Percentiles rank a stretch among this genome's conserved stretches.
Conservation (phyloP, 768 basidiomycete genomes). For the Hirschioporus abietinus region DNA sequence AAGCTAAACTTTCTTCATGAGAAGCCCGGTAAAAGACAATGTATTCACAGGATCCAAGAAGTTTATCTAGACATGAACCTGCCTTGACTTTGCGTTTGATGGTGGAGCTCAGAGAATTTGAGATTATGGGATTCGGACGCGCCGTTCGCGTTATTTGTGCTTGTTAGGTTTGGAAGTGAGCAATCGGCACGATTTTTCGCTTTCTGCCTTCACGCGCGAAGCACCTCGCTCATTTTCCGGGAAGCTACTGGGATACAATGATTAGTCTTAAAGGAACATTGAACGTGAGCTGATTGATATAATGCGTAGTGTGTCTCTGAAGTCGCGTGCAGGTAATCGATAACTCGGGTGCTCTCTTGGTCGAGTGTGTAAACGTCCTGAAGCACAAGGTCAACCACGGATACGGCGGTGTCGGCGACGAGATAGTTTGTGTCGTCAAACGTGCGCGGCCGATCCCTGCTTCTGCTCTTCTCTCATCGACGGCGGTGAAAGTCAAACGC, state of each 20-base stretch:
- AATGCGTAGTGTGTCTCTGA: neutral
- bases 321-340: constrained; percentile 70
- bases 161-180: too few species aligned
- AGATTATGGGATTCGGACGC: too few species aligned
- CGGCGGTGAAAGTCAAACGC: constrained; percentile 83
- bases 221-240: too few species aligned
- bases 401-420: constrained; percentile 89
- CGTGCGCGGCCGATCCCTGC: constrained; percentile 78
- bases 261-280: constrained; percentile 4
- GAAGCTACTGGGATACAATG: neutral
- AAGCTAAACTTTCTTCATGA: too few species aligned
- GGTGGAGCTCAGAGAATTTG: too few species aligned
- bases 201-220: too few species aligned
- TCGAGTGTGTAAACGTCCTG: constrained; percentile 94
- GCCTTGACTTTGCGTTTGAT: too few species aligned
- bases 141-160: too few species aligned
- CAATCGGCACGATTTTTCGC: too few species aligned
- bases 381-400: constrained; percentile 96
- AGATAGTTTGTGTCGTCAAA: constrained; percentile 94
- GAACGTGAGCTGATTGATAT: neutral
- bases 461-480: constrained; percentile 59
- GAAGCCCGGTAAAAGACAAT: too few species aligned
- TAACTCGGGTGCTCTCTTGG: constrained; percentile 91
- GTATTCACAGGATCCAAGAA: too few species aligned
- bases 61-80: too few species aligned